These are phyloP conservation scores for Coemansia reversa DNA, from an alignment of 192 early-diverging fungal genomes.

Conservation along the genomic window DNA sequence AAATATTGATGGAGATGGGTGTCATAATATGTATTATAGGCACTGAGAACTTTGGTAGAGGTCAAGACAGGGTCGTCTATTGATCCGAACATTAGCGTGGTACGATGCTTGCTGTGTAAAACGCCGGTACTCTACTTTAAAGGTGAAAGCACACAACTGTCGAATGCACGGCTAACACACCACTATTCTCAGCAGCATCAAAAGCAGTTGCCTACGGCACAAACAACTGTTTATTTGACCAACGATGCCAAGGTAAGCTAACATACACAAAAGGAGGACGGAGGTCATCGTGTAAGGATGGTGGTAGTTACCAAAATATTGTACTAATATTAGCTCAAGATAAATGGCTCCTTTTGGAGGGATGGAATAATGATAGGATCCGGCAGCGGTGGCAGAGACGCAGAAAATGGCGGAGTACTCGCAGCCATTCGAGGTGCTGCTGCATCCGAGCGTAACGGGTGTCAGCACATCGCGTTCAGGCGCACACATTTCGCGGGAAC, in stretches of 20 bases:
- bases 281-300: no score
- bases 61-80: constrained; percentile 50
- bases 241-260: constrained; percentile 12
- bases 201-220: constrained; percentile 24
- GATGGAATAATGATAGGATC: neutral
- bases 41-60: constrained; percentile 33
- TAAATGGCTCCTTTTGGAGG: neutral
- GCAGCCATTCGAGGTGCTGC: constrained; percentile 42
- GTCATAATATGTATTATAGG: constrained; percentile 13
- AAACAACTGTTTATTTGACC: constrained; percentile 27
- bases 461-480: neutral
- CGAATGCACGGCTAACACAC: neutral
- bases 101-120: constrained; percentile 51
- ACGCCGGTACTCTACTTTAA: constrained; percentile 36
- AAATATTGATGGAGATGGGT: neutral
- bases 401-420: constrained; percentile 38
- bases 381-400: constrained; percentile 14
- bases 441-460: constrained; percentile 14
- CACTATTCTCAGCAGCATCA: constrained; percentile 10
- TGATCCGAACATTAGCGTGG: constrained; percentile 47
- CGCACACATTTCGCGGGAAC: constrained; percentile 39
- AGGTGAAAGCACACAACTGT: neutral
- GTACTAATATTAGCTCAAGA: neutral
- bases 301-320: no score
- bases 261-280: neutral